Evolutionary conservation across 2,329 filamentous ascomycete species (phyloP).

Genomic region (Fusarium buharicum): DNA sequence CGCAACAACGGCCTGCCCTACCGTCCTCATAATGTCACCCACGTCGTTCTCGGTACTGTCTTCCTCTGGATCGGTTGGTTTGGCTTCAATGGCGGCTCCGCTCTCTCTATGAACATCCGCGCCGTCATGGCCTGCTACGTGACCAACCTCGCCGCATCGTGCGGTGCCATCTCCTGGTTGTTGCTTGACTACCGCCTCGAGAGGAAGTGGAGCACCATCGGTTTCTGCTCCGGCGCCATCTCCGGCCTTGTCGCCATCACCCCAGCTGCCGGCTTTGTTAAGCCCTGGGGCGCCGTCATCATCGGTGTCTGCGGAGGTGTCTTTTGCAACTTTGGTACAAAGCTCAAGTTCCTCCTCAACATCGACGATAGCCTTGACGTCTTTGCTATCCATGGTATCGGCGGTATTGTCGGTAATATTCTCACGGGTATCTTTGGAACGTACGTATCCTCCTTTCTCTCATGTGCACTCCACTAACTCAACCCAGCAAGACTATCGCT

Average conservation of each 20-base stretch:
- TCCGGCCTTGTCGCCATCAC: slow-evolving; percentile 89
- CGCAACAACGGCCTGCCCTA: slow-evolving; percentile 71
- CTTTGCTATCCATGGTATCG: slow-evolving; percentile 88
- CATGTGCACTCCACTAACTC: slow-evolving; percentile 29
- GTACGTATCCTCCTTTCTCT: slow-evolving; percentile 53
- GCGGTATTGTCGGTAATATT: slow-evolving; percentile 82
- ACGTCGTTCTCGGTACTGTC: slow-evolving; percentile 77
- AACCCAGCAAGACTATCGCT: slow-evolving; percentile 72
- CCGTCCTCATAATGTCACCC: slow-evolving; percentile 77
- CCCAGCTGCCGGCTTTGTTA: slow-evolving; percentile 83
- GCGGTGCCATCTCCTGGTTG: slow-evolving; percentile 85
- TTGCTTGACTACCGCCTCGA: slow-evolving; percentile 91
- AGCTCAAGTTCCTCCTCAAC: slow-evolving; percentile 78
- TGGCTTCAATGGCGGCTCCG: slow-evolving; percentile 91
- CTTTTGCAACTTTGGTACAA: slow-evolving; percentile 86
- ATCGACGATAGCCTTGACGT: slow-evolving; percentile 91
- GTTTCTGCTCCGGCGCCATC: slow-evolving; percentile 91
- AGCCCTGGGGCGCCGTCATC: slow-evolving; percentile 68
- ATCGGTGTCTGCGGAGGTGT: slow-evolving; percentile 70
- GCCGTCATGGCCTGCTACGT: slow-evolving; percentile 90
- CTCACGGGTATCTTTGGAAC: slow-evolving; percentile 82
- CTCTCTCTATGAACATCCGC: slow-evolving; percentile 82
- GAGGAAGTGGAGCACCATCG: slow-evolving; percentile 92
- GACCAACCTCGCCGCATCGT: slow-evolving; percentile 85
- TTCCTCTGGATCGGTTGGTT: slow-evolving; percentile 96